Evolutionary conservation across 169 alveolate species (phyloP).

Genomic region (Fabrea salina): DNA sequence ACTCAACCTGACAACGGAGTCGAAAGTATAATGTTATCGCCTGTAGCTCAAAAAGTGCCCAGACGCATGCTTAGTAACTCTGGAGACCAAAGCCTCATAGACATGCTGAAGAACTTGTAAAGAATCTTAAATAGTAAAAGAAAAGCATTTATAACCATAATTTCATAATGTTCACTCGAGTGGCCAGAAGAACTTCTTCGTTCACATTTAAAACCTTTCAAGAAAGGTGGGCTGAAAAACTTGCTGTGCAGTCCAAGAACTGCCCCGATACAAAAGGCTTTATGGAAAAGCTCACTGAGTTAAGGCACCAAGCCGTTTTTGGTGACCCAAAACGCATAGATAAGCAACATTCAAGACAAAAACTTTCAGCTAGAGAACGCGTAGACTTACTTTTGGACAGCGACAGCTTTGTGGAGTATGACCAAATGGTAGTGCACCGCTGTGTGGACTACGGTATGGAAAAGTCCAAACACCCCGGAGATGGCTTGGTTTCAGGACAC

Average conservation of each 20-base stretch:
- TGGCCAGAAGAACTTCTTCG: not conserved
- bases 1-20: no score
- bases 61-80: no score
- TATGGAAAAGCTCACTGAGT: conserved; percentile 31
- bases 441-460: conserved; percentile 65
- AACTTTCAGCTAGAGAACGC: conserved; percentile 62
- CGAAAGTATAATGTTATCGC: no score
- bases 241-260: not conserved
- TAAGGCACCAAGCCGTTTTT: conserved; percentile 33
- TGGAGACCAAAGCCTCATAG: no score
- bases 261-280: conserved; percentile 32
- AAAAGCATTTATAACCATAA: no score
- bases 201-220: not conserved
- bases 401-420: conserved; percentile 52
- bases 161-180: no score
- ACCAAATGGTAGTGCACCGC: conserved; percentile 53
- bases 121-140: no score
- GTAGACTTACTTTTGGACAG: conserved; percentile 44
- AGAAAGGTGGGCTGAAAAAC: not conserved
- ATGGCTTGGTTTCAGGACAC: conserved; percentile 65
- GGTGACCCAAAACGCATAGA: conserved; percentile 50
- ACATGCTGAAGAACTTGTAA: no score
- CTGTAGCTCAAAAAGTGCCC: no score
- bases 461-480: conserved; percentile 45
- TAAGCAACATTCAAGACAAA: conserved; percentile 41